Percentiles rank a stretch among this genome's conserved stretches.
These are phyloP conservation scores for Byssochlamys sp. DNA, from an alignment of 2,329 filamentous ascomycete genomes.

Conservation along the genomic window DNA sequence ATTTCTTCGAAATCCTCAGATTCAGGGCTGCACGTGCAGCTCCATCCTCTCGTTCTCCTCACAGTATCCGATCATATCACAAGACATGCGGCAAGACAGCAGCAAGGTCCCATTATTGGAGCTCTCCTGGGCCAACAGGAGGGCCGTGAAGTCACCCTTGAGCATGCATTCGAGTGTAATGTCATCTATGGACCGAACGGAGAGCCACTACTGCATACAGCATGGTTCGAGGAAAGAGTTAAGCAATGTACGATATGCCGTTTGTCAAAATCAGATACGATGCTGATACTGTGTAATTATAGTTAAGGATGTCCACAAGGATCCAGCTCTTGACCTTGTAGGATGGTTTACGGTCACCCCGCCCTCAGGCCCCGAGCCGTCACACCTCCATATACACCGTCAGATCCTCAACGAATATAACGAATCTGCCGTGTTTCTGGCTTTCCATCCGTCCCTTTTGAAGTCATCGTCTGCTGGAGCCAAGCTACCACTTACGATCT, in stretches of 20 bases:
- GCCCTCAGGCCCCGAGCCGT: constrained; percentile 56
- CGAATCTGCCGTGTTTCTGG: constrained; percentile 76
- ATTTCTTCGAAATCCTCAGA: constrained; percentile 61
- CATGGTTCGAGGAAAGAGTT: constrained; percentile 67
- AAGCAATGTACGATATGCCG: constrained; percentile 62
- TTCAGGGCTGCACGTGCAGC: constrained; percentile 65
- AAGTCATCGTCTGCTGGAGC: constrained; percentile 51
- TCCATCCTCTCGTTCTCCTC: constrained; percentile 90
- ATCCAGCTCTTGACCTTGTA: constrained; percentile 71
- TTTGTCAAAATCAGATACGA: neutral
- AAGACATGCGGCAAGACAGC: constrained; percentile 69
- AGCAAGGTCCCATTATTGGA: constrained; percentile 68
- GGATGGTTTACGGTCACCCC: constrained; percentile 83
- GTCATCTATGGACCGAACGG: constrained; percentile 43
- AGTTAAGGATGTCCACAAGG: constrained; percentile 86
- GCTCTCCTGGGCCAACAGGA: constrained; percentile 85
- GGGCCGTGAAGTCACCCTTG: constrained; percentile 80
- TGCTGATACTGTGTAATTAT: constrained; percentile 1
- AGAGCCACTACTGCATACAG: constrained; percentile 53
- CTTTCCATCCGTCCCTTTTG: constrained; percentile 64
- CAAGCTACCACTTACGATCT: constrained; percentile 80
- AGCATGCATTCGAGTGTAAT: constrained; percentile 83
- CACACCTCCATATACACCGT: constrained; percentile 64
- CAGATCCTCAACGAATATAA: constrained; percentile 67
- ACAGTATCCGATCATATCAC: constrained; percentile 96